Conservation (phyloP, 305 asterid species). For the Fraxinus sp. region DNA sequence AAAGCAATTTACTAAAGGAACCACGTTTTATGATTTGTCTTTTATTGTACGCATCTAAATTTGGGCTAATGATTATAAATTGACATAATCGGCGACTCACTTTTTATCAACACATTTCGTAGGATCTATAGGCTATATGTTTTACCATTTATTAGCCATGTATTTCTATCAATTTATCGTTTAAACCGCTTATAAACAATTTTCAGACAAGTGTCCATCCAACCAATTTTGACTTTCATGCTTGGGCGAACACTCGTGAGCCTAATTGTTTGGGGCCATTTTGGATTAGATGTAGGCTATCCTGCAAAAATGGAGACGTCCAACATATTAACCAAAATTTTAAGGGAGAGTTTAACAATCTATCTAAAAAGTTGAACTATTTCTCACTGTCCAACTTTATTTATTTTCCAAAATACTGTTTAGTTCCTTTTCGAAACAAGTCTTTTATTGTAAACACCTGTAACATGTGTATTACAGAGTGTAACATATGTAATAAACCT, state of each 20-base stretch:
- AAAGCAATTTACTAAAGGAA: slow-evolving; percentile 23
- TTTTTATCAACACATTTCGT: not conserved
- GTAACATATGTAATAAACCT: not conserved
- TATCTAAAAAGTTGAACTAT: not conserved
- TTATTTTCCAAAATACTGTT: not conserved
- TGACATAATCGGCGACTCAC: too few species aligned
- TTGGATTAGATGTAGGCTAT: not conserved
- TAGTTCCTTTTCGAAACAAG: not conserved
- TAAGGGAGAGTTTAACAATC: not conserved
- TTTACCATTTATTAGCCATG: not conserved
- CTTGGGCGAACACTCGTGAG: not conserved
- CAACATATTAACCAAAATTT: not conserved
- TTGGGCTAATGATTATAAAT: not conserved
- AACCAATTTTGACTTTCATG: not conserved
- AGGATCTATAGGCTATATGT: too few species aligned
- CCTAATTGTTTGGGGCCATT: not conserved
- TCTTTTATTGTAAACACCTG: not conserved
- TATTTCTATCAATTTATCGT: not conserved
- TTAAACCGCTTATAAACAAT: not conserved
- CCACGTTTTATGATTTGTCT: not conserved
- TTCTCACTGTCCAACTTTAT: not conserved
- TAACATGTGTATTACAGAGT: not conserved
- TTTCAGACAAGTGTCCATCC: not conserved
- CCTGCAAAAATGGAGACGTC: not conserved
- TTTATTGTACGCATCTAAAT: not conserved